These are phyloP conservation scores for Solanum hybrid DNA, from an alignment of 305 asterid genomes.

Conservation along the genomic window DNA sequence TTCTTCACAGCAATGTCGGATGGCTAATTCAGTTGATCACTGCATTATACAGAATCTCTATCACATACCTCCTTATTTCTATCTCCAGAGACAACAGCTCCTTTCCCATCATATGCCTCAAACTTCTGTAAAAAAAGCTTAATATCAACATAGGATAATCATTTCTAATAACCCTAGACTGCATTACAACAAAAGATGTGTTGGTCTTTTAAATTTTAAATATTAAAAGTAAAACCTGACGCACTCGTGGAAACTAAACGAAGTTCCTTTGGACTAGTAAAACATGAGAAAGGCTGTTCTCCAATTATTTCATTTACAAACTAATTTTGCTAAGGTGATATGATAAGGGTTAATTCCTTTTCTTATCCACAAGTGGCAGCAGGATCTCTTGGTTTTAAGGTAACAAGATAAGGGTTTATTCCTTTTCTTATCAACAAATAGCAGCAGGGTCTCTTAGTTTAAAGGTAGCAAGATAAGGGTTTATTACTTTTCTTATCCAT, in stretches of 20 bases:
- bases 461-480: neutral
- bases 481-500: neutral
- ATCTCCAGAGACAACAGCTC: constrained; percentile 80
- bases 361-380: neutral
- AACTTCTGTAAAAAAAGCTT: constrained; percentile 50
- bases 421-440: neutral
- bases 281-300: neutral
- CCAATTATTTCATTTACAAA: neutral
- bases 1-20: neutral
- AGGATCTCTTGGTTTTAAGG: neutral
- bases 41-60: constrained; percentile 2
- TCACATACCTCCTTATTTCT: constrained; percentile 74
- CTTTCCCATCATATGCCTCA: constrained; percentile 73
- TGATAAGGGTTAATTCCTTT: neutral
- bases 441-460: neutral
- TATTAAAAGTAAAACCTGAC: neutral
- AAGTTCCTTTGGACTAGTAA: neutral
- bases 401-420: neutral
- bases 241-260: neutral
- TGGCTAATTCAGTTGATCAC: neutral
- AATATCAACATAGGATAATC: constrained; percentile 4
- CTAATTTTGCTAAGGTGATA: neutral
- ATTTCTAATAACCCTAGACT: neutral
- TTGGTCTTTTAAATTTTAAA: neutral
- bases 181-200: neutral